Base-by-base conservation (phyloP, 768 basidiomycete genomes). In the Coprinopsis marcescibilis region DNA sequence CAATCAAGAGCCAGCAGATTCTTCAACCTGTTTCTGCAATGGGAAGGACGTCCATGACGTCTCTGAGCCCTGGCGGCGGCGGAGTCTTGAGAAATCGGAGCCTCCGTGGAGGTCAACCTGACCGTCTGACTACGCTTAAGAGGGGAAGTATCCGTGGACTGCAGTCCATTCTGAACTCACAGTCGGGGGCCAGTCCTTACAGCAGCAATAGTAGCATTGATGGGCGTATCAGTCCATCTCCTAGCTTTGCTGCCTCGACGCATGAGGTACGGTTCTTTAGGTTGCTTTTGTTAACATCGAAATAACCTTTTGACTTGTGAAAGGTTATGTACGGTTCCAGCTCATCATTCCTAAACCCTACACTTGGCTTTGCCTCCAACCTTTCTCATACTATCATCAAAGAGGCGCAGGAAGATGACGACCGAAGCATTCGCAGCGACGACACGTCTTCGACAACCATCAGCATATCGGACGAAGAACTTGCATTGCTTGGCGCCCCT, bases 291-390 rank as follows among this genome's bases (percentile, higher is more conserved):
- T 34, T 17, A 29, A 25, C 34, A 6, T 12, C 13, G 29, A 8
- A 32, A 8, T 32, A n/a, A 32, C 8, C 47, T 14, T 23, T 29
- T 43, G 45, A 43, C 24, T 49, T 41, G 5, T n/a, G n/a, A n/a
- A 51, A 83, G 79, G 80, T 71, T 19, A 50, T 78, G 54, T 78
- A 85, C 51, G 78, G 71, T 44, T 81, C 83, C 20, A 77, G 78
- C 58, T 73, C 79, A 10, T 76, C 81, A 11, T 86, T 88, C 66
- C 73, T 89, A 41, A 77, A 85, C 2, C 88, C 92, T 0, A 81
- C 92, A 0, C 75, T 98, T n/a, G 96, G 96, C 3, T 98, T 99
- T 60, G 96, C 93, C 3, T 92, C 89, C 42, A 97, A 95, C 56
- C 74, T 99, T 25, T 90, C 92, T 2, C 88, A 96, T 60, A 92